Percentiles rank a stretch among this genome's conserved stretches.
These are phyloP conservation scores for Rhizoclosmatium globosum DNA, from an alignment of 192 early-diverging fungal species.

Conservation along the genomic window DNA sequence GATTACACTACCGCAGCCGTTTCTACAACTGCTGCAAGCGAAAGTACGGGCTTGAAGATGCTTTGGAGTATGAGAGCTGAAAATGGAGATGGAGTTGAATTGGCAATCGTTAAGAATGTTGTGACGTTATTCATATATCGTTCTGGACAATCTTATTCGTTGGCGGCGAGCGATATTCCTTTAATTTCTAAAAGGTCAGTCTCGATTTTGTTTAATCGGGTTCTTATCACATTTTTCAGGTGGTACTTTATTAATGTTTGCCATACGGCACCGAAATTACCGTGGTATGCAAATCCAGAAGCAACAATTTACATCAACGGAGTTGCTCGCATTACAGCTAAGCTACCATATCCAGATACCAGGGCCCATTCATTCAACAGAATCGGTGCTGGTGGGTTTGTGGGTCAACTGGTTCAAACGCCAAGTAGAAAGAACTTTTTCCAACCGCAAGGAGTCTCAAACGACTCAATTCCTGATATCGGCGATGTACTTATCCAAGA, in stretches of 20 bases:
- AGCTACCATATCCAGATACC: constrained; percentile 49
- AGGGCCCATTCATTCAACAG: constrained; percentile 26
- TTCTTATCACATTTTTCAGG: constrained; percentile 12
- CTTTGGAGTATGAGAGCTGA: constrained; percentile 30
- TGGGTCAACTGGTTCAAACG: background rate
- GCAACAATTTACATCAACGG: constrained; percentile 45
- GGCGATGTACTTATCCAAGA: constrained; percentile 2
- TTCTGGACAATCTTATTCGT: constrained; percentile 9
- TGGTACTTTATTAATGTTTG: constrained; percentile 53
- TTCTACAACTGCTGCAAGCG: background rate
- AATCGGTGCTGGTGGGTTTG: constrained; percentile 33
- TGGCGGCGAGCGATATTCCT: constrained; percentile 13
- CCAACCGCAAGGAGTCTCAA: background rate
- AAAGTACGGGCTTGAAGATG: background rate
- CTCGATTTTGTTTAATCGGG: background rate
- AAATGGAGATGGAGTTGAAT: constrained; percentile 39
- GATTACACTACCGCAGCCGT: background rate
- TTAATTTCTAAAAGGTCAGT: constrained; percentile 21
- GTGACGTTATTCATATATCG: constrained; percentile 29
- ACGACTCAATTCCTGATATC: constrained; percentile 32
- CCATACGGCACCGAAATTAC: constrained; percentile 46
- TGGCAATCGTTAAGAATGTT: constrained; percentile 16
- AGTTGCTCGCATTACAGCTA: constrained; percentile 29
- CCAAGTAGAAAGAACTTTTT: background rate
- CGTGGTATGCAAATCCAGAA: constrained; percentile 41